A percentile compares a stretch with the other conserved stretches of the same genome.
Evolutionary conservation across 768 basidiomycete species (phyloP).

Genomic region (Lentinus tigrinus): DNA sequence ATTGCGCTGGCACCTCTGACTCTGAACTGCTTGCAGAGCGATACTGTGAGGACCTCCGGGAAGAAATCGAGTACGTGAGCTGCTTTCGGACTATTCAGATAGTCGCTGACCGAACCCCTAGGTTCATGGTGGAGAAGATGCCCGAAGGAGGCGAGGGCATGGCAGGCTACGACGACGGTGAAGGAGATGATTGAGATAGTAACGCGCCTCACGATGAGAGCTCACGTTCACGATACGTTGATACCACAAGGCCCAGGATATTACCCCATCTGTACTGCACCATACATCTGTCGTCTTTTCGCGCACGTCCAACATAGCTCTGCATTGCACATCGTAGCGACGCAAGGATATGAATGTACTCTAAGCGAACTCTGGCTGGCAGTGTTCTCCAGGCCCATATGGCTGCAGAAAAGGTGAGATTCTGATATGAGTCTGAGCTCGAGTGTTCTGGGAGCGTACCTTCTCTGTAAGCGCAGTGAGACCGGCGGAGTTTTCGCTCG

Average conservation of each 20-base stretch:
- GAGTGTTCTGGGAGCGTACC: conserved; percentile 39
- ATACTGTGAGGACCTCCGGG: conserved; percentile 83
- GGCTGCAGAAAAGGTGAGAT: too few relatives aligned
- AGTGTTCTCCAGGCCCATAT: conserved; percentile 91
- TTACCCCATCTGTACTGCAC: neutral
- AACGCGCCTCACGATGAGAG: neutral
- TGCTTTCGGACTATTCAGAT: neutral
- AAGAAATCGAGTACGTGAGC: conserved; percentile 72
- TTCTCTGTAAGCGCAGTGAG: conserved; percentile 77
- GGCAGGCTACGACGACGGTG: conserved; percentile 75
- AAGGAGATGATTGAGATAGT: conserved; percentile 67
- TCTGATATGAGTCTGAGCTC: conserved; percentile 4
- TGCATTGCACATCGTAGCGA: neutral
- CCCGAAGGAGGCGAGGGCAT: conserved; percentile 75
- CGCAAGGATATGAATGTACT: neutral
- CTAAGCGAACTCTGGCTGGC: conserved; percentile 71
- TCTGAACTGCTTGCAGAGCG: conserved; percentile 47
- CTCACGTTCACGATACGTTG: conserved; percentile 1
- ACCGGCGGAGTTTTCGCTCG: conserved; percentile 92
- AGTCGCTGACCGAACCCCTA: conserved; percentile 26
- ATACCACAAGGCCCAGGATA: neutral
- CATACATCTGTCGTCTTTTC: neutral
- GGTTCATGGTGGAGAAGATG: conserved; percentile 68
- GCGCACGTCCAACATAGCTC: neutral
- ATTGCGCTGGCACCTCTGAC: neutral